Evolutionary conservation across 78 protist genomes (phyloP).

Genomic region (slime mould (Dictyostelium discoideum)): DNA sequence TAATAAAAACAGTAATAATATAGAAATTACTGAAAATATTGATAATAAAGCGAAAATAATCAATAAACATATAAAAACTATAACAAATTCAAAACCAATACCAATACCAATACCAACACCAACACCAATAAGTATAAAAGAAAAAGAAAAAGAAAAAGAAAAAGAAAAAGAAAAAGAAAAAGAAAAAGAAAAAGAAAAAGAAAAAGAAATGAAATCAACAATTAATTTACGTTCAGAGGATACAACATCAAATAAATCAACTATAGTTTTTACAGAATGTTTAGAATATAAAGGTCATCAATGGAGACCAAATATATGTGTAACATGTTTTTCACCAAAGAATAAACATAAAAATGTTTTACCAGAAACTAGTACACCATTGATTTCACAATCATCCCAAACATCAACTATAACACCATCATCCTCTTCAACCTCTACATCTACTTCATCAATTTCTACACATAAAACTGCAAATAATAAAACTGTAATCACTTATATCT

Average conservation of each 20-base stretch:
- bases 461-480: slow-evolving; percentile 2
- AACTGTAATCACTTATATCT: slow-evolving; percentile 11
- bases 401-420: slow-evolving; percentile 13
- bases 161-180: too few species aligned
- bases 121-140: not conserved
- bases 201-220: not conserved
- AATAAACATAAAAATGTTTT: slow-evolving; percentile 28
- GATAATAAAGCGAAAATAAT: not conserved
- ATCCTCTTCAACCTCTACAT: not conserved
- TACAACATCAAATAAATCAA: not conserved
- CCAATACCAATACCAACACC: not conserved
- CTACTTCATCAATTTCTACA: not conserved
- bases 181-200: too few species aligned
- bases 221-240: not conserved
- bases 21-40: not conserved
- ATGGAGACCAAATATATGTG: slow-evolving; percentile 64
- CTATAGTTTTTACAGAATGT: not conserved
- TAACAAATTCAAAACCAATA: not conserved
- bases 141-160: not conserved
- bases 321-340: slow-evolving; percentile 27
- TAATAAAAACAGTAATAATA: not conserved
- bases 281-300: slow-evolving; percentile 34
- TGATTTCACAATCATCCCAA: slow-evolving; percentile 3
- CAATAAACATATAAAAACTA: not conserved
- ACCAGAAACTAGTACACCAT: not conserved